Base-by-base conservation (phyloP, 306 rosid species). In the Inga oerstediana region DNA sequence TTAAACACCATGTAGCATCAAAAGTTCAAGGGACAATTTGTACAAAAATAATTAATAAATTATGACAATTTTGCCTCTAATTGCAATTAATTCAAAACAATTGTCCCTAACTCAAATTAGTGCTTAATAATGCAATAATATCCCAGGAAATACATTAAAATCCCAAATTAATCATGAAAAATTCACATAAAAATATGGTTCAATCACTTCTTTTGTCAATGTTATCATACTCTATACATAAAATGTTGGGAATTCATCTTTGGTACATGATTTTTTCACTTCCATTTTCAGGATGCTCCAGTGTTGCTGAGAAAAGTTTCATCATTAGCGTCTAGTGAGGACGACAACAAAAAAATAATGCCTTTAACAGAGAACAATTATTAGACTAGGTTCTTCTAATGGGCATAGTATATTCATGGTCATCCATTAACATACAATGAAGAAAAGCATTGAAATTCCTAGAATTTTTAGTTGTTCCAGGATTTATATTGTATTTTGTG, bases 301-400 rank as follows among this genome's bases (percentile, higher is more conserved):
- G 27, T 72, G 35, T 48, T 48, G 35, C 75, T 52, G 64, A 12
- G 78, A 10, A 80, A 65, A 37, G n/a, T 17, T 68, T 64, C 43
- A 37, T 44, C 54, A 34, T 32, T 24, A 70, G 32, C 11, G 19
- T 22, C 44, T 17, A 5, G 20, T 64, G 48, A 64, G 14, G 66
- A 48, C 37, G 35, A 37, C 24, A 65, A 24, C 79, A 74, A 74
- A 32, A 51, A 81, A 51, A 72, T 45, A 58, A 48, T n/a, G 34
- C 35, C 66, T 48, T 62, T 49, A 30, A 65, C 75, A 65, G 13
- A 48, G 22, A 74, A 64, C 67, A 62, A 74, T 48, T 32, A 3
- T 45, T 45, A 45, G 30, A 20, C 61, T 45, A 56, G 64, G 27
- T 56, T 56, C 27, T n/a, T 56, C 64, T 32, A 59, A 37, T 35